Conservation (phyloP, 768 basidiomycete genomes). For the Pleurotus giganteus region DNA sequence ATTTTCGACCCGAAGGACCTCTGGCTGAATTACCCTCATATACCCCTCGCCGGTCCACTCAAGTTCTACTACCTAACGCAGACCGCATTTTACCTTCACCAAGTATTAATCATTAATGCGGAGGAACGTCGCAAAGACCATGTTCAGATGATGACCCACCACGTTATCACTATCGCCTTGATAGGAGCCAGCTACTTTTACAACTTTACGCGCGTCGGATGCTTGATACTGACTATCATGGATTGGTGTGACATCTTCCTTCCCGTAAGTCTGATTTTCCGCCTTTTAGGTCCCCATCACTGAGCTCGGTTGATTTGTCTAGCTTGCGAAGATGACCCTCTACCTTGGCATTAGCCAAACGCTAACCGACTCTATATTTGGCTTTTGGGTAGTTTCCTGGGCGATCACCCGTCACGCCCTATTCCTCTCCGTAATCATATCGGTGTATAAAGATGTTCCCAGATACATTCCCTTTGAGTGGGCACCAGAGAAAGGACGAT, state of each 20-base stretch:
- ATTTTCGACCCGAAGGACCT: constrained; percentile 62
- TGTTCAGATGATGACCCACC: constrained; percentile 94
- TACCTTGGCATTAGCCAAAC: constrained; percentile 68
- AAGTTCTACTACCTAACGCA: constrained; percentile 91
- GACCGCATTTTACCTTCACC: constrained; percentile 88
- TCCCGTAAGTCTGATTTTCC: constrained; percentile 56
- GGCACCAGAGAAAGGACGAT: constrained; percentile 57
- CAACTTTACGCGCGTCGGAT: constrained; percentile 88
- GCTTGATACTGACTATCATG: constrained; percentile 88
- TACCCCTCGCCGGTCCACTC: constrained; percentile 71
- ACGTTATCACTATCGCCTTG: constrained; percentile 82
- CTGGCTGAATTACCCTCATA: constrained; percentile 84
- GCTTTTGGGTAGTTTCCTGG: constrained; percentile 86
- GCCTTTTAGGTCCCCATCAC: not conserved
- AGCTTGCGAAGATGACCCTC: constrained; percentile 93
- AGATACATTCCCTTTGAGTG: constrained; percentile 51
- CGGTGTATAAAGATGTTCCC: constrained; percentile 51
- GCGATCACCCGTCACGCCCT: constrained; percentile 84
- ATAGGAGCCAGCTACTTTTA: constrained; percentile 75
- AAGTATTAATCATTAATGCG: constrained; percentile 87
- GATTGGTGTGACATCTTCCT: constrained; percentile 92
- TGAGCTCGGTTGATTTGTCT: constrained; percentile 7
- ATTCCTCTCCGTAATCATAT: constrained; percentile 70
- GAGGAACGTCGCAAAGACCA: constrained; percentile 93
- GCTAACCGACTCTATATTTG: constrained; percentile 75